A percentile compares a stretch with the other conserved stretches of the same genome.
These are phyloP conservation scores for Primulina tabacum DNA, from an alignment of 257 asterid species.

Conservation along the genomic window DNA sequence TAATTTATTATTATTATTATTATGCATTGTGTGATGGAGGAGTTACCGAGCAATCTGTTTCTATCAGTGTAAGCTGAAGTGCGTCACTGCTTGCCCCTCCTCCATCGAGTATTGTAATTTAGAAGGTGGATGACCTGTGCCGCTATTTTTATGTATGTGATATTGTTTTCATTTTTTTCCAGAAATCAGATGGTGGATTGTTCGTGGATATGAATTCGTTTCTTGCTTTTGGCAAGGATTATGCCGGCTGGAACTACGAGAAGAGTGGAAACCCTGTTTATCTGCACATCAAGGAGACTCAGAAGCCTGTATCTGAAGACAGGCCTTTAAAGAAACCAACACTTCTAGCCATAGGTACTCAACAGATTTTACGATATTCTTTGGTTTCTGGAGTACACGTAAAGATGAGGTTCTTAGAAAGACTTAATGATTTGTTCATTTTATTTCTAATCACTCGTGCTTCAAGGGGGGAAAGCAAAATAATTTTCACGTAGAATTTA, in stretches of 20 bases:
- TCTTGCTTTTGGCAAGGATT: constrained; percentile 94
- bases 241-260: constrained; percentile 83
- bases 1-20: neutral
- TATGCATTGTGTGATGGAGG: neutral
- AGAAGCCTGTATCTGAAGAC: constrained; percentile 68
- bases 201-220: constrained; percentile 85
- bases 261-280: constrained; percentile 87
- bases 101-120: neutral
- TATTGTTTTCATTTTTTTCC: constrained; percentile 23
- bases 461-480: neutral
- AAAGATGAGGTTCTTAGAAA: too few relatives aligned
- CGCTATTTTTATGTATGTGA: neutral
- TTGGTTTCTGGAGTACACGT: neutral
- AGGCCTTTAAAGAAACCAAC: constrained; percentile 95
- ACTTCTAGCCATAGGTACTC: constrained; percentile 86
- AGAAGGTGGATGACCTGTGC: neutral
- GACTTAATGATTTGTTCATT: neutral
- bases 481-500: neutral
- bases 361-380: neutral
- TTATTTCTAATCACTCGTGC: neutral
- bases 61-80: neutral
- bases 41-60: constrained; percentile 10
- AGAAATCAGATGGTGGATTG: constrained; percentile 90
- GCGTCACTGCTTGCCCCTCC: constrained; percentile 9
- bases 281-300: constrained; percentile 72